Percentiles rank a stretch among this genome's conserved stretches.
Conservation (phyloP, 202 grass and related monocot genomes). For the Panicum hallii region DNA sequence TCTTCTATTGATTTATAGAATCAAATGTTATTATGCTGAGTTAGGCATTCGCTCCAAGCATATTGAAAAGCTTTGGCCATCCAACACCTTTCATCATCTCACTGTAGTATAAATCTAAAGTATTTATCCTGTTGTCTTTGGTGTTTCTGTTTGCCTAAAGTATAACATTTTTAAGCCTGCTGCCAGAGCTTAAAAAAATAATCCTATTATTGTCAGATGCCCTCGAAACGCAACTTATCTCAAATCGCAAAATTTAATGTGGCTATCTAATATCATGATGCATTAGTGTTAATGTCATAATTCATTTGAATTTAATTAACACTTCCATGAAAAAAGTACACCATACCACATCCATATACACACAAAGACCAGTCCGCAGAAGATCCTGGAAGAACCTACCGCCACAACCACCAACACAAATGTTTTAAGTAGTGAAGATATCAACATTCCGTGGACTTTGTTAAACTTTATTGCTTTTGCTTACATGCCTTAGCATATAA, state of each 20-base stretch:
- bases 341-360: not conserved
- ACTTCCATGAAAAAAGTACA: not conserved
- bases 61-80: not conserved
- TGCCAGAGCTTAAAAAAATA: not conserved
- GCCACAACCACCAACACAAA: not conserved
- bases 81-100: not conserved
- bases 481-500: not conserved
- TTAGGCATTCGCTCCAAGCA: not conserved
- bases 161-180: not conserved
- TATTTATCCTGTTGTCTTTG: constrained; percentile 2
- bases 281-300: not conserved
- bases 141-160: constrained; percentile 13
- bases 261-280: not conserved
- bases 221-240: not conserved
- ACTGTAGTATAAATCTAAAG: not conserved
- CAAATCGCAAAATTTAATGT: not conserved
- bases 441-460: not conserved
- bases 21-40: not conserved
- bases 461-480: not conserved
- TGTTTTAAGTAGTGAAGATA: not conserved
- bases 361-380: not conserved
- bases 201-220: not conserved
- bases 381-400: not conserved
- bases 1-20: not conserved
- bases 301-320: not conserved